phyloP scores from a whole-genome alignment of 305 asterid genomes.

The Salvia sclarea region DNA sequence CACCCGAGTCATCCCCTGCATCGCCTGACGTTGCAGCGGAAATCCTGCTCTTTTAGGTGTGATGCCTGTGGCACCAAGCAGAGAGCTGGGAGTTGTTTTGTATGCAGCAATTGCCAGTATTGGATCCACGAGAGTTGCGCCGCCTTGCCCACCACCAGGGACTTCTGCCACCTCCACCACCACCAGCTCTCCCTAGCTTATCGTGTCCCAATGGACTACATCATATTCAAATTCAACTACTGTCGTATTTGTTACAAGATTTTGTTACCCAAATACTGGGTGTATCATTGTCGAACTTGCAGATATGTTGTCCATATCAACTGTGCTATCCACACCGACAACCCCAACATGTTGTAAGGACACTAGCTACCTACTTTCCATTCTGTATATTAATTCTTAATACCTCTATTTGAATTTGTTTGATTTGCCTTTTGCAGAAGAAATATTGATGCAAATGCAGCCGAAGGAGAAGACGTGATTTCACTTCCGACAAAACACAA shows the following conservation, averaged over 20 bases:
- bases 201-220: background rate
- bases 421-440: background rate
- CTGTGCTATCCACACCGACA: background rate
- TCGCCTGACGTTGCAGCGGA: background rate
- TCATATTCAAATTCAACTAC: background rate
- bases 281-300: conserved; percentile 1
- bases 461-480: background rate
- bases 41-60: background rate
- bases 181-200: conserved; percentile 16
- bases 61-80: conserved; percentile 13
- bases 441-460: background rate
- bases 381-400: background rate
- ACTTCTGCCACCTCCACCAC: background rate
- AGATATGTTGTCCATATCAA: conserved; percentile 15
- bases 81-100: background rate
- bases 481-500: background rate
- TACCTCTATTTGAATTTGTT: background rate
- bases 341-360: too few species aligned
- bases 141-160: background rate
- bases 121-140: conserved; percentile 16
- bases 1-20: background rate
- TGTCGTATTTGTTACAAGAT: background rate
- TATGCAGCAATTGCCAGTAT: background rate
- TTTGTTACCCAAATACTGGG: background rate
- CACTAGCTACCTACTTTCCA: too few species aligned